Evolutionary conservation across 805 yeast genomes (phyloP).

Genomic region (Kockiozyma suomiensis): DNA sequence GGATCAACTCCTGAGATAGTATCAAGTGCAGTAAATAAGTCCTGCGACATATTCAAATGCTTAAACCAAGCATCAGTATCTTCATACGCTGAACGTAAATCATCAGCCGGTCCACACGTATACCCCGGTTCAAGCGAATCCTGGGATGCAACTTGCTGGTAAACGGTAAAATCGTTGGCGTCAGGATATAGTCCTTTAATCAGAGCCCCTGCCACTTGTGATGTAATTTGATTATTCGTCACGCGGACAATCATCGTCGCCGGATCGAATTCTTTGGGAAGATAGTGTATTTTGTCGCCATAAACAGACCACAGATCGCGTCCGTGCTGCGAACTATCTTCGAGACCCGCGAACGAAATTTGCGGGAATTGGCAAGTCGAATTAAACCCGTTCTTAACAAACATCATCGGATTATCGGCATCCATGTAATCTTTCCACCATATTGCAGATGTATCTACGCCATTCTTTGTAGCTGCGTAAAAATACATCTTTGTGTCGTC

Average conservation of each 20-base stretch:
- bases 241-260: conserved; percentile 43
- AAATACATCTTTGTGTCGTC: conserved; percentile 41
- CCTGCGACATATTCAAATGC: conserved; percentile 46
- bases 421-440: conserved; percentile 37
- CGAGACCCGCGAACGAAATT: conserved; percentile 46
- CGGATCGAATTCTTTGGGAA: conserved; percentile 45
- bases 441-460: conserved; percentile 23
- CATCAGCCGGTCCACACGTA: conserved; percentile 43
- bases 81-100: conserved; percentile 38
- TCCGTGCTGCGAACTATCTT: conserved; percentile 49
- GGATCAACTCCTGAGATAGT: conserved; percentile 40
- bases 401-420: conserved; percentile 40
- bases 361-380: conserved; percentile 49
- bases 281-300: conserved; percentile 42
- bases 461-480: conserved; percentile 36
- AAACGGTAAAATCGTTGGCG: conserved; percentile 40
- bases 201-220: conserved; percentile 47
- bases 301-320: conserved; percentile 46
- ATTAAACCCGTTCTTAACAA: conserved; percentile 37
- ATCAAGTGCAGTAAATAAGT: conserved; percentile 47
- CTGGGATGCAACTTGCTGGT: conserved; percentile 39
- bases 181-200: conserved; percentile 47
- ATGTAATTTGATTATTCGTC: conserved; percentile 47
- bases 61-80: conserved; percentile 44
- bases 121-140: conserved; percentile 48